These are phyloP conservation scores for Plasmodium chabaudi DNA, from an alignment of 169 alveolate species.

Conservation along the genomic window DNA sequence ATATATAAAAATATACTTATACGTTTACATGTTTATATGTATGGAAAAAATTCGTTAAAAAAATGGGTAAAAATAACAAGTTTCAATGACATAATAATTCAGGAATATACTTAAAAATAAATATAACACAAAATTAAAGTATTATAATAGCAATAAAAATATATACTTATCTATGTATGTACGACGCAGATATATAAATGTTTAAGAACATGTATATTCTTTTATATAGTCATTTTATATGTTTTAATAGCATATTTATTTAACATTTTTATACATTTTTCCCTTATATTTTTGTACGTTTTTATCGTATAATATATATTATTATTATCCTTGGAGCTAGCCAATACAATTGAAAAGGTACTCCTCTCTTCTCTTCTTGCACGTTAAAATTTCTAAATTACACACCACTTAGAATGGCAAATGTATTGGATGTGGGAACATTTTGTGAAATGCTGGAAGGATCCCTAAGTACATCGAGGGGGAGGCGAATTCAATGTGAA, in stretches of 20 bases:
- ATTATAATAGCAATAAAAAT: too few relatives aligned
- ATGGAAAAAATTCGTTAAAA: not conserved
- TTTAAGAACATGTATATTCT: too few relatives aligned
- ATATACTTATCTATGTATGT: too few relatives aligned
- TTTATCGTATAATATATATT: too few relatives aligned
- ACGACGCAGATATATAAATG: too few relatives aligned
- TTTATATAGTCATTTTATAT: too few relatives aligned
- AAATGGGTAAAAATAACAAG: slow-evolving; percentile 1
- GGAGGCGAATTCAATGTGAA: slow-evolving; percentile 33
- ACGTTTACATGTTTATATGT: too few relatives aligned
- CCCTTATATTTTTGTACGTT: too few relatives aligned
- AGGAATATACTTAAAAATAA: not conserved
- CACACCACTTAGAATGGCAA: slow-evolving; percentile 10
- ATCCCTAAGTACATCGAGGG: slow-evolving; percentile 58
- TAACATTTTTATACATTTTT: too few relatives aligned
- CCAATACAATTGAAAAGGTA: not conserved
- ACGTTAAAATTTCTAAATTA: not conserved
- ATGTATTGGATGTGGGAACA: slow-evolving; percentile 8
- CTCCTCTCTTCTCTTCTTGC: not conserved
- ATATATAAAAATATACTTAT: too few relatives aligned
- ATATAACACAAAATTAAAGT: not conserved
- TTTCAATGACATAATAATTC: not conserved
- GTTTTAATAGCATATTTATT: too few relatives aligned
- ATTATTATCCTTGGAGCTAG: too few relatives aligned
- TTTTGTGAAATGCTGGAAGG: slow-evolving; percentile 66